Evolutionary conservation across 2,329 filamentous ascomycete species (phyloP), one percentile per base, ranked within the genome.

Genomic region (Biscogniauxia mediterranea): DNA sequence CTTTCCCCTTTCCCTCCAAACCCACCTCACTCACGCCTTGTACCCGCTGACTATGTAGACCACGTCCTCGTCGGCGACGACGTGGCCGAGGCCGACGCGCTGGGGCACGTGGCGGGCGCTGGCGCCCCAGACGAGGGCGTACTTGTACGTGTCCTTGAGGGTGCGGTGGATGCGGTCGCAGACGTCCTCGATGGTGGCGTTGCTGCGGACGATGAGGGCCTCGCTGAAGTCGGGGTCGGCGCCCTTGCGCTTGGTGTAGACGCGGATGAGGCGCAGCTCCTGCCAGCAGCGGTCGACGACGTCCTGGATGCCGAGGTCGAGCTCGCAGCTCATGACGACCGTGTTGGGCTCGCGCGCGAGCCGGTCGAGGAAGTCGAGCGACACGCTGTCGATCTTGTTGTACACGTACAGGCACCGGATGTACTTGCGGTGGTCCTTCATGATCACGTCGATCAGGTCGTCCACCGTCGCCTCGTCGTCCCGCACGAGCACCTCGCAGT

Each of bases 351-450:
- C 96, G 63, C 93, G 89, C 5, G 96, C 95, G 21, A 99, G 83
- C 74, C 90, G 88, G 81, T 99, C 91, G 54, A 99, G 85, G 78
- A 96, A 96, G 74, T 97, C 93, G 67, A 99, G 85, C 51, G 90
- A 94, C 63, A 99, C 91, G 75, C 87, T 89, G 80, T 99, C 95
- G 79, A 99, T 96, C 80, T 99, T 99, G 89, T 99, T 99, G 87
- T 99, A 99, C 32, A 98, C 94, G 79, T 99, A 99, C 32, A 99
- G 84, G 73, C 92, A 89, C 75, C 83, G 87, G 81, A 99, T 97
- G 82, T 99, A 99, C 77, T 96, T 99, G 73, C 95, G 84, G 81
- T 99, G 95, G 74, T 97, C 92, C 78, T 95, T 96, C 94, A 98
- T 98, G 78, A 99, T 97, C 64, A 97, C 93, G 76, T 99, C 95